phyloP scores from a whole-genome alignment of 805 yeast genomes.

The Metschnikowia cubensis region DNA sequence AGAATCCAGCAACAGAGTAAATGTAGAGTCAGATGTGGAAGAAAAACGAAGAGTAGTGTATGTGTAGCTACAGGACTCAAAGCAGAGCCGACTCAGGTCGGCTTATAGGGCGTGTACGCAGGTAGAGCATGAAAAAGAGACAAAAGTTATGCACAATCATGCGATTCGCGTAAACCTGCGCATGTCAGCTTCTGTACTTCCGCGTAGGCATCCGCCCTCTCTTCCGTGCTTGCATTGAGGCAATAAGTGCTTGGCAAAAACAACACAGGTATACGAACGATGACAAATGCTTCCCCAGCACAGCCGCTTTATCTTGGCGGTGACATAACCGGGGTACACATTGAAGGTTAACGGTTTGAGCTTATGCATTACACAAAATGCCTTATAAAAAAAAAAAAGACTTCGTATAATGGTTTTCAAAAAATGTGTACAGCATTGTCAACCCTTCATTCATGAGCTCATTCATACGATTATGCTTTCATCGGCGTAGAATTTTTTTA shows the following conservation, averaged over 20 bases:
- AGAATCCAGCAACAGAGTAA: background rate
- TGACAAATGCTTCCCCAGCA: background rate
- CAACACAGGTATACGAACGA: background rate
- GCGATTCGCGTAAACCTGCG: background rate
- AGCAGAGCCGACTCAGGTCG: background rate
- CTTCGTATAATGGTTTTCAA: background rate
- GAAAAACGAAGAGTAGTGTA: background rate
- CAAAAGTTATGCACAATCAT: conserved; percentile 1
- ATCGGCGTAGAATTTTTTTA: background rate
- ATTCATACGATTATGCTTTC: background rate
- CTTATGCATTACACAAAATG: background rate
- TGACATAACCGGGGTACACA: background rate
- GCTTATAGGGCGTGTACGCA: background rate
- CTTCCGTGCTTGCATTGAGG: background rate
- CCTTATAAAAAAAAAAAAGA: background rate
- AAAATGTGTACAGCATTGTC: background rate
- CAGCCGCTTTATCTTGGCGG: too few relatives aligned
- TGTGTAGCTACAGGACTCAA: background rate
- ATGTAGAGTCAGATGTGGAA: background rate
- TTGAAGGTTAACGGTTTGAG: background rate
- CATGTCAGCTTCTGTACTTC: background rate
- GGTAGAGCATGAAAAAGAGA: background rate
- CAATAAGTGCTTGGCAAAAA: background rate
- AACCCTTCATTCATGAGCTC: background rate
- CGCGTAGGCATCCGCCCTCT: background rate